Evolutionary conservation across 306 rosid genomes (phyloP).

Genomic region (Abrus pulchellus): DNA sequence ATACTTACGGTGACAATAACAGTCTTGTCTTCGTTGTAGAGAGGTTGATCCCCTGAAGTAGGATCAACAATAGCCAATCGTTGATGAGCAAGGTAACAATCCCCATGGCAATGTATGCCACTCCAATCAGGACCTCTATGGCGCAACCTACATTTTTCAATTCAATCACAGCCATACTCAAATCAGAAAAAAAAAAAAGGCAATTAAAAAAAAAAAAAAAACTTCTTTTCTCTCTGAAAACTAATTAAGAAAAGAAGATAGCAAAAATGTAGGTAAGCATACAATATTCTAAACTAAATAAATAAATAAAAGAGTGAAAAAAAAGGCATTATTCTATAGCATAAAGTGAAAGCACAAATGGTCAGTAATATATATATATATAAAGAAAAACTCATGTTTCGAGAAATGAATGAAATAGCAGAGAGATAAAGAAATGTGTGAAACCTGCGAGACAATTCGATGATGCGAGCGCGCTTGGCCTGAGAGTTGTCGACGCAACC

Average conservation of each 20-base stretch:
- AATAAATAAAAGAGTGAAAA: neutral
- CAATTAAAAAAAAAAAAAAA: neutral
- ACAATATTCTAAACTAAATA: neutral
- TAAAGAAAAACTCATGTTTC: neutral
- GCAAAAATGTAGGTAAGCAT: neutral
- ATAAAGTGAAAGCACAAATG: constrained; percentile 12
- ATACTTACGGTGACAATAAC: constrained; percentile 74
- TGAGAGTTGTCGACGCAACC: constrained; percentile 85
- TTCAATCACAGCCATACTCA: neutral
- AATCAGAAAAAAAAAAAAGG: neutral
- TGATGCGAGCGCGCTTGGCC: constrained; percentile 85
- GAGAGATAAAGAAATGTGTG: neutral
- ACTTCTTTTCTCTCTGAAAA: neutral
- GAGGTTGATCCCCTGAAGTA: constrained; percentile 96
- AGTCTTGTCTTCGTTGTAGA: constrained; percentile 88
- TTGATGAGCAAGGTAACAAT: constrained; percentile 93
- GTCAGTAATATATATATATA: neutral
- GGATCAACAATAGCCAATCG: constrained; percentile 94
- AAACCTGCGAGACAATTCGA: constrained; percentile 90
- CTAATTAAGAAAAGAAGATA: neutral
- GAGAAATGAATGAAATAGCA: neutral
- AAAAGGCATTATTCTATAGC: neutral
- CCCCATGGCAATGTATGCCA: constrained; percentile 83
- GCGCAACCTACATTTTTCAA: constrained; percentile 64
- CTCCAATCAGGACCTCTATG: constrained; percentile 99